Base-by-base conservation (phyloP, 208 protist species). In the Crithidia acanthocephali region DNA sequence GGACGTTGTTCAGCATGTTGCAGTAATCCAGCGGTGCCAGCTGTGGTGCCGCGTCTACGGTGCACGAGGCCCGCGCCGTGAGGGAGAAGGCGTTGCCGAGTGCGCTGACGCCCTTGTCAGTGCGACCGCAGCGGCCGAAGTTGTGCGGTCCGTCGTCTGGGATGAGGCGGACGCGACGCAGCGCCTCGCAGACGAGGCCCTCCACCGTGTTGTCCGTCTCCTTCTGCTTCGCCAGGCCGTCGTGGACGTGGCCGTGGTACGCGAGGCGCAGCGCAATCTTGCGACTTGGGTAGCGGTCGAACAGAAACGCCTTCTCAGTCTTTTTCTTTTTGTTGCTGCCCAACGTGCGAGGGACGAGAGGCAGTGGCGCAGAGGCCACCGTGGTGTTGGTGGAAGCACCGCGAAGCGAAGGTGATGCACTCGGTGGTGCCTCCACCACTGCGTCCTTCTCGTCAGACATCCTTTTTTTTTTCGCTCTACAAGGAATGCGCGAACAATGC, bases 1-100 rank as follows among this genome's bases (percentile, higher is more conserved):
- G 87, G 5, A 95, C 78, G 23, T 84, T 76, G 79, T 99, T 99
- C 23, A 99, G 85, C 85, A 98, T 93, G 23, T 77, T 80, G n/a
- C 87, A 87, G 74, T 99, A 99, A 63, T 98, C 93, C 10, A 99
- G 72, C 18, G 86, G 84, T 8, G 84, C 77, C 52, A 77, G 59
- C 60, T 87, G 81, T 28, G 74, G 68, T 0, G 45, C 7, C 23
- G 70, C 67, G 18, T 76, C 63, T 11, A 51, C 86, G 5, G 57
- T 42, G 61, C 79, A 91, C n/a, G 84, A 90, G 10, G 89, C 83
- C 5, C 92, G 85, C 15, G 76, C 76, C 5, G 85, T 84, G 37
- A 94, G 74, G 1, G 86, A 90, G 45, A 94, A 80, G 70, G 72
- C 84, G 78, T 96, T 96, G 25, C 92, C 89, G 30, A 96, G 80